Percentiles rank a stretch among this genome's conserved stretches.
Conservation (phyloP, 768 basidiomycete species). For the Cystofilobasidium macerans region DNA sequence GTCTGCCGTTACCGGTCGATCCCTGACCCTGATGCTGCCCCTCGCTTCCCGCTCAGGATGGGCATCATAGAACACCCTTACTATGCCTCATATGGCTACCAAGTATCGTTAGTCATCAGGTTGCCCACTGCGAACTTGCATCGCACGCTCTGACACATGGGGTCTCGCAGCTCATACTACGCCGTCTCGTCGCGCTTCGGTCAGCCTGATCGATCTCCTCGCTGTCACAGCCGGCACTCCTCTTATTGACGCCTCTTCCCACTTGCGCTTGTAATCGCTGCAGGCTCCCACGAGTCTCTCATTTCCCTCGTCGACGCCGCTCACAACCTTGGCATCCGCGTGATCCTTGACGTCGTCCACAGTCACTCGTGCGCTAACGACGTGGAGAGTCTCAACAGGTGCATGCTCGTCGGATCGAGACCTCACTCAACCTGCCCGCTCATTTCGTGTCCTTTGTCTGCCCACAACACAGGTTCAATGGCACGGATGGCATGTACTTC, state of each 20-base stretch:
- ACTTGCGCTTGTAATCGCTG: too few species aligned
- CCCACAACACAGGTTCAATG: slow-evolving; percentile 23
- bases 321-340: slow-evolving; percentile 20
- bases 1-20: too few species aligned
- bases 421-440: not conserved
- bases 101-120: slow-evolving; percentile 14
- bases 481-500: slow-evolving; percentile 19
- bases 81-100: slow-evolving; percentile 26
- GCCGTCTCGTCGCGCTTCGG: slow-evolving; percentile 24
- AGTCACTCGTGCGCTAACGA: slow-evolving; percentile 22
- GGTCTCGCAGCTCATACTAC: slow-evolving; percentile 6
- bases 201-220: not conserved
- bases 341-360: slow-evolving; percentile 25
- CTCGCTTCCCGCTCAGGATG: not conserved
- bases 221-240: too few species aligned
- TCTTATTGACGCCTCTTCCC: too few species aligned
- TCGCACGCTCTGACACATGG: not conserved
- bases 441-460: too few species aligned
- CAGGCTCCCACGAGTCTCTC: slow-evolving; percentile 13
- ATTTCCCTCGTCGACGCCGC: slow-evolving; percentile 22
- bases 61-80: slow-evolving; percentile 27
- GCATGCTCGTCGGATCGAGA: not conserved
- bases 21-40: too few species aligned
- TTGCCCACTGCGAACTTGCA: not conserved
- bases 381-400: slow-evolving; percentile 20